A percentile compares a stretch with the other conserved stretches of the same genome.
Evolutionary conservation across 2,329 filamentous ascomycete species (phyloP).

Genomic region (Podosphaera fusca): DNA sequence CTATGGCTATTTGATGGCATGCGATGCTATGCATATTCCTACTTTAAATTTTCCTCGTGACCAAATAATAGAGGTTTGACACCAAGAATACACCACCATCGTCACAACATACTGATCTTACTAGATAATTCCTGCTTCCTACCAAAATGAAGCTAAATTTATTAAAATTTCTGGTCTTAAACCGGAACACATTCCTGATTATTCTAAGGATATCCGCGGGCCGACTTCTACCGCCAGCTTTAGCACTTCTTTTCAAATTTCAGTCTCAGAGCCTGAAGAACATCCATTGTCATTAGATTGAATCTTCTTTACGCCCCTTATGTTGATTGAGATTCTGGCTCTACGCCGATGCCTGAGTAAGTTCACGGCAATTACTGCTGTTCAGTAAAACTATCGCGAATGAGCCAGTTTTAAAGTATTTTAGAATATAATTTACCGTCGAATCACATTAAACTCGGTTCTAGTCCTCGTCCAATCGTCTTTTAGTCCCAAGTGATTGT

Average conservation of each 20-base stretch:
- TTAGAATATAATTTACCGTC: no score
- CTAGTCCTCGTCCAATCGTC: no score
- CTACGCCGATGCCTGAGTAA: no score
- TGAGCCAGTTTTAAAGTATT: no score
- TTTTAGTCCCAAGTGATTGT: no score
- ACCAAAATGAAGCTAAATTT: conserved; percentile 85
- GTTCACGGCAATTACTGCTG: no score
- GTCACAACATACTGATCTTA: not conserved
- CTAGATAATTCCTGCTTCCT: conserved; percentile 78
- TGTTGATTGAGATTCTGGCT: no score
- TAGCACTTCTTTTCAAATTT: not conserved
- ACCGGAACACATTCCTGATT: conserved; percentile 43
- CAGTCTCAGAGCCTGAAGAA: not conserved
- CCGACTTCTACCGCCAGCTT: conserved; percentile 30
- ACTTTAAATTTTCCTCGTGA: conserved; percentile 82
- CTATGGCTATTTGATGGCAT: conserved; percentile 97
- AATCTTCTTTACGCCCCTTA: no score
- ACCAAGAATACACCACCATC: not conserved
- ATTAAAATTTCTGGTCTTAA: conserved; percentile 58
- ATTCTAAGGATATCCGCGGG: conserved; percentile 61
- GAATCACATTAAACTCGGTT: no score
- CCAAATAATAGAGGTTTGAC: conserved; percentile 70
- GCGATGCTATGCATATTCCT: conserved; percentile 84
- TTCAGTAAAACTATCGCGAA: no score
- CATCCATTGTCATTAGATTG: not conserved